Evolutionary conservation across 2,329 filamentous ascomycete genomes (phyloP).

Genomic region (Penicillium sp.): DNA sequence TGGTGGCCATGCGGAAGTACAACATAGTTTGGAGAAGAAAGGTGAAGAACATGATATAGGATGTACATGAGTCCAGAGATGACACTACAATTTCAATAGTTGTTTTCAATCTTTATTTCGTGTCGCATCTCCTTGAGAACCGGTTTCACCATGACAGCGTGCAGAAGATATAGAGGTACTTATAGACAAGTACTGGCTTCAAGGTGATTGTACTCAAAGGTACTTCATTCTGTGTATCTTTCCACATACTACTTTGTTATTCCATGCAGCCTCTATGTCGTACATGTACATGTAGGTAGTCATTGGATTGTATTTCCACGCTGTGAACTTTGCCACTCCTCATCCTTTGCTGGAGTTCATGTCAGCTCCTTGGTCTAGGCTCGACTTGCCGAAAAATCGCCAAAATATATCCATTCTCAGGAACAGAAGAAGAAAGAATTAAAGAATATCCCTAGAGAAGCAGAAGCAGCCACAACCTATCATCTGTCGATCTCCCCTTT

Average conservation of each 20-base stretch:
- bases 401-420: background rate
- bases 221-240: background rate
- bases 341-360: background rate
- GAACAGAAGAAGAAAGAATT: background rate
- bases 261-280: no score
- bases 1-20: no score
- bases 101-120: background rate
- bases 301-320: no score
- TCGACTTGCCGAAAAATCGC: background rate
- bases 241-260: background rate
- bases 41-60: background rate
- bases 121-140: background rate
- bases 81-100: background rate
- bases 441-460: background rate
- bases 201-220: background rate
- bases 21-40: no score
- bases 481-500: constrained; percentile 2
- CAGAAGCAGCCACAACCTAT: background rate
- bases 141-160: background rate
- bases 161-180: background rate
- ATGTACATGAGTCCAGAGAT: background rate
- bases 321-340: background rate
- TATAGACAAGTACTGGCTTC: background rate
- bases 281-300: no score
- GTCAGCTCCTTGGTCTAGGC: background rate